A percentile compares a stretch with the other conserved stretches of the same genome.
phyloP scores from a whole-genome alignment of 1,284 basidiomycete genomes.

The Marasmius sp. region DNA sequence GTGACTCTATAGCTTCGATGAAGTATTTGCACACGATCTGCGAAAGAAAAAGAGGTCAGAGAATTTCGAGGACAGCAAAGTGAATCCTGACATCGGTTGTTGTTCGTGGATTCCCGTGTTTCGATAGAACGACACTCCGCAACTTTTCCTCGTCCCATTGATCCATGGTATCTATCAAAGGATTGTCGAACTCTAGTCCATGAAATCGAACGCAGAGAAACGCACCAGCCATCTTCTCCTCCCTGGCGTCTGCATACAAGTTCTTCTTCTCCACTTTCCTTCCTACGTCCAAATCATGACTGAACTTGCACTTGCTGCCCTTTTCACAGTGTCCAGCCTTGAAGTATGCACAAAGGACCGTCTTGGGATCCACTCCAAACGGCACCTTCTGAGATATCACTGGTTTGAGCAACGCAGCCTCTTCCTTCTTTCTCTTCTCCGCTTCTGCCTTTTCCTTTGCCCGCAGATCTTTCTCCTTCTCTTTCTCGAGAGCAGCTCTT shows the following conservation, averaged over 20 bases:
- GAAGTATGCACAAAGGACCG: conserved; percentile 84
- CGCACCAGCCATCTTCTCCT: conserved; percentile 76
- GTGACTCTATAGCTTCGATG: conserved; percentile 93
- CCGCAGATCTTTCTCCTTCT: conserved; percentile 78
- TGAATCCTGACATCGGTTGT: conserved; percentile 78
- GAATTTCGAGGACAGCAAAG: conserved; percentile 7
- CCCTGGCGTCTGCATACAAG: conserved; percentile 88
- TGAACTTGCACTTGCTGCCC: conserved; percentile 93
- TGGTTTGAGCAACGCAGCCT: conserved; percentile 78
- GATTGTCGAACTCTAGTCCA: conserved; percentile 4
- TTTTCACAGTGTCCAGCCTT: conserved; percentile 91
- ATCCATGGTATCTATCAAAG: conserved; percentile 87
- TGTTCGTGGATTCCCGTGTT: conserved; percentile 88
- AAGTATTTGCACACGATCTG: conserved; percentile 98
- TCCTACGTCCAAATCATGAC: conserved; percentile 86
- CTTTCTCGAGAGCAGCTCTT: conserved; percentile 75
- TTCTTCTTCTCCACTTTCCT: conserved; percentile 97
- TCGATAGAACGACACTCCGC: conserved; percentile 82
- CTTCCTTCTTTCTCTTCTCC: conserved; percentile 84
- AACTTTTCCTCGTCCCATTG: conserved; percentile 97
- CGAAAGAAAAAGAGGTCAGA: background rate
- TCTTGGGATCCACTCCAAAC: conserved; percentile 95
- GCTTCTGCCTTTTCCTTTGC: conserved; percentile 81
- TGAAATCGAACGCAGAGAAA: conserved; percentile 14
- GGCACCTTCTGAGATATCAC: conserved; percentile 80